Evolutionary conservation across 495 filamentous ascomycete genomes (phyloP).

Genomic region (Aspergillus heteromorphus): DNA sequence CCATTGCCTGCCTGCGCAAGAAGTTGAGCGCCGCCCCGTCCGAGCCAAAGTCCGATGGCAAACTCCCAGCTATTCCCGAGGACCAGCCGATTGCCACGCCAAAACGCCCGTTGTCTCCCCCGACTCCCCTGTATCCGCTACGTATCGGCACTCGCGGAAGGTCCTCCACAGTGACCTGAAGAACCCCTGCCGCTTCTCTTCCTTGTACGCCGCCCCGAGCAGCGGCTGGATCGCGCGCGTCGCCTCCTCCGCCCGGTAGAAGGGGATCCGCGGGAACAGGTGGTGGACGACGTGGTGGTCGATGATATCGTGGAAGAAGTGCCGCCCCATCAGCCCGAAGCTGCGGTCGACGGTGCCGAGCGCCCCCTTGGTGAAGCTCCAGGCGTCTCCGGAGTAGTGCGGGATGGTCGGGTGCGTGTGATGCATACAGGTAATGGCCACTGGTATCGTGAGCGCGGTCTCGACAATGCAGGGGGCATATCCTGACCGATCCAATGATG

Average conservation of each 20-base stretch:
- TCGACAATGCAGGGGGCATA: background rate
- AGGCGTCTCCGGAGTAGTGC: constrained; percentile 66
- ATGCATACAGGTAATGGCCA: constrained; percentile 80
- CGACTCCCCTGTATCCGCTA: background rate
- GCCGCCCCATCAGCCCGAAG: constrained; percentile 77
- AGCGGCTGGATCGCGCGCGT: background rate
- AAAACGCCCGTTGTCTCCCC: background rate
- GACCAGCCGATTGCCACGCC: background rate
- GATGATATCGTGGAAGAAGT: constrained; percentile 81
- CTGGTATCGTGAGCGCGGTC: constrained; percentile 26
- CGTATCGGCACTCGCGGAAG: background rate
- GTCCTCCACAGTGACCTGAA: background rate
- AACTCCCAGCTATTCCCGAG: background rate
- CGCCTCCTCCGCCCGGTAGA: constrained; percentile 2
- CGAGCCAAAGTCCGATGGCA: no score
- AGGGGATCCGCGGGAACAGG: constrained; percentile 50
- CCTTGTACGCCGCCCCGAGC: background rate
- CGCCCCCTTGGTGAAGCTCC: constrained; percentile 78
- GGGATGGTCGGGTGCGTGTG: constrained; percentile 80
- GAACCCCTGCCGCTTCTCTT: background rate
- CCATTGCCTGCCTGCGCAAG: no score
- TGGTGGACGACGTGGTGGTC: constrained; percentile 88
- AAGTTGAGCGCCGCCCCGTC: no score
- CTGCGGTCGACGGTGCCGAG: constrained; percentile 83
- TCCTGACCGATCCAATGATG: constrained; percentile 51